Conservation (phyloP, 148 eudicot species). For the Talinum fruticosum region DNA sequence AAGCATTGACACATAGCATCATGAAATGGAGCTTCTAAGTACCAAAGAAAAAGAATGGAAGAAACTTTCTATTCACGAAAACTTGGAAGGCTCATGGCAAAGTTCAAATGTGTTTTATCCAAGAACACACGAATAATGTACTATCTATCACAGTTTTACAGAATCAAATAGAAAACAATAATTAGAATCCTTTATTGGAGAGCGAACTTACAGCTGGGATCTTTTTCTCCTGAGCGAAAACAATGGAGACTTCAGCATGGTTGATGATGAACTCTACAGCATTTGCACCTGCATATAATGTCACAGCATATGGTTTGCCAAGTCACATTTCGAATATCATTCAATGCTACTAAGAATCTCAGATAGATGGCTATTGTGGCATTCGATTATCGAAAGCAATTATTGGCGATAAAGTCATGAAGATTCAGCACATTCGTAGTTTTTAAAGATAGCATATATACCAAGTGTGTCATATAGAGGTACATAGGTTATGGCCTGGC, state of each 20-base stretch:
- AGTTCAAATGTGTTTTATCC: background rate
- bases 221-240: conserved; percentile 84
- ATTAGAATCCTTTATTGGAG: background rate
- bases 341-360: background rate
- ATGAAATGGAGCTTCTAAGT: background rate
- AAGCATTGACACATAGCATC: conserved; percentile 14
- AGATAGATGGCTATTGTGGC: background rate
- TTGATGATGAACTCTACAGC: conserved; percentile 94
- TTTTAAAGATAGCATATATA: conserved; percentile 28
- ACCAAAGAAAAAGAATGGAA: background rate
- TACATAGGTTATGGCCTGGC: conserved; percentile 78
- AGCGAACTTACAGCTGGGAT: conserved; percentile 55
- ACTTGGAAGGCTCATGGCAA: background rate
- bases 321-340: background rate
- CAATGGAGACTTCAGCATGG: conserved; percentile 87
- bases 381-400: background rate
- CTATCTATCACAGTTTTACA: background rate
- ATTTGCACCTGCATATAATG: conserved; percentile 59
- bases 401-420: background rate
- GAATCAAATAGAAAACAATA: background rate
- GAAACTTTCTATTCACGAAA: background rate
- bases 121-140: background rate
- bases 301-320: background rate
- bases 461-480: conserved; percentile 94
- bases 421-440: background rate